Evolutionary conservation across 331 rosid genomes (phyloP), one percentile per base, ranked within the genome.

Genomic region (Telfairia occidentalis): DNA sequence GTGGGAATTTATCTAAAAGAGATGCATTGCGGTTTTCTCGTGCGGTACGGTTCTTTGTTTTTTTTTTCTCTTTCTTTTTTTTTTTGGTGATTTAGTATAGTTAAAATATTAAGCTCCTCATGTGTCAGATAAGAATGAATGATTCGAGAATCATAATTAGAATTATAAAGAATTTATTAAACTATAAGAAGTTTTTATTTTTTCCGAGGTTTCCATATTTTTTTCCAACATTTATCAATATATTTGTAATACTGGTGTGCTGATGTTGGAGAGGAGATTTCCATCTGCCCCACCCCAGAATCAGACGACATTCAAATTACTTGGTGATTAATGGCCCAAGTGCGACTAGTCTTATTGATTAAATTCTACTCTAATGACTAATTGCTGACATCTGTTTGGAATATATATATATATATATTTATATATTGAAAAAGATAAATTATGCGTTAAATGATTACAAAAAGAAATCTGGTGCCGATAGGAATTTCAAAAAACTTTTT

Each of bases 21-120:
- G 99, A 92, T 18, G 97, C 97, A 46, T 84, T 79, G 26, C 90
- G 96, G n/a, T 89, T 95, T 87, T 87, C 88, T 78, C 99, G 99
- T 75, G 87, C 93, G 35, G 99, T 95, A 89, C 84, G 88, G 75
- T 78, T 76, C 61, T 61, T n/a, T 45, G 46, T 21, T 76, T 9
- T 3, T 59, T 45, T 34, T 29, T 69, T 80, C 49, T 70, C 59
- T 63, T 42, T 5, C 28, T 45, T 42, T n/a, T 81, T 63, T 52
- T 30, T 18, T 29, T 24, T 24, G 52, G 57, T n/a, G 58, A 19
- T 76, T 57, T 52, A 52, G 28, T n/a, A 50, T 50, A n/a, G 18
- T 5, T 18, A n/a, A 19, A 52, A 18, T n/a, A 28, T 52, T 21
- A 52, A 52, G 28, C 28, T 28, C 58, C 26, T 5, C 28, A 7